Conservation (phyloP, 2,329 filamentous ascomycete genomes). For the Fusarium avenaceum region DNA sequence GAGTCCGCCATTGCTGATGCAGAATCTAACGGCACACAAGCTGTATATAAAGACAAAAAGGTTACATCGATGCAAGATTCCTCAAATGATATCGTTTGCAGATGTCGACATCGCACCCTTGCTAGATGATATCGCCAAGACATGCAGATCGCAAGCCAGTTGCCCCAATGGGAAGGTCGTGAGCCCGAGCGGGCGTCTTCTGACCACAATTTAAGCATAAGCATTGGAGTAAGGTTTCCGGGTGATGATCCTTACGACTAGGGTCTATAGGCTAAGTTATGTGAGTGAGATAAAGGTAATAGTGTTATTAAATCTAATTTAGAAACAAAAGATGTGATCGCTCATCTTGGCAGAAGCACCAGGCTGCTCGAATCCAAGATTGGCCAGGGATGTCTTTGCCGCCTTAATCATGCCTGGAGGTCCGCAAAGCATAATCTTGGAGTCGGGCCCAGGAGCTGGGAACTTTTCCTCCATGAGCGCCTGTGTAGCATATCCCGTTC, state of each 20-base stretch:
- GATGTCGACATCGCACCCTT: constrained; percentile 39
- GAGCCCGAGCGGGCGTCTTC: constrained; percentile 8
- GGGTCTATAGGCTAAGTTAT: constrained; percentile 7
- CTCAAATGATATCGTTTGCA: constrained; percentile 2
- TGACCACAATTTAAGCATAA: constrained; percentile 40
- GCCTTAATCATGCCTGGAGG: constrained; percentile 72
- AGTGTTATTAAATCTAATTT: constrained; percentile 8
- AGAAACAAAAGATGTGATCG: constrained; percentile 70
- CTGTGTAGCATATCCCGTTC: constrained; percentile 64
- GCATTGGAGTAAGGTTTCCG: constrained; percentile 20
- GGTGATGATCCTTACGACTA: constrained; percentile 10
- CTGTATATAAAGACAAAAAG: not conserved
- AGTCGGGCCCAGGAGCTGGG: constrained; percentile 59
- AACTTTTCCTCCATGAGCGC: constrained; percentile 64
- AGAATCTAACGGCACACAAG: not conserved
- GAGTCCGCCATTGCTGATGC: constrained; percentile 33
- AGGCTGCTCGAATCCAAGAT: constrained; percentile 65
- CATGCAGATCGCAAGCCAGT: constrained; percentile 10
- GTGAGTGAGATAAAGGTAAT: not conserved
- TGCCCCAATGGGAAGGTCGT: constrained; percentile 39
- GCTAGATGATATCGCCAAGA: constrained; percentile 21
- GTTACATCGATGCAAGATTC: not conserved
- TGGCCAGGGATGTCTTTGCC: constrained; percentile 64
- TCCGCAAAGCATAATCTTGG: constrained; percentile 71
- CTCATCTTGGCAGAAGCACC: constrained; percentile 64